Evolutionary conservation across 2,329 filamentous ascomycete species (phyloP).

Genomic region (Alternaria angustiovoidea): DNA sequence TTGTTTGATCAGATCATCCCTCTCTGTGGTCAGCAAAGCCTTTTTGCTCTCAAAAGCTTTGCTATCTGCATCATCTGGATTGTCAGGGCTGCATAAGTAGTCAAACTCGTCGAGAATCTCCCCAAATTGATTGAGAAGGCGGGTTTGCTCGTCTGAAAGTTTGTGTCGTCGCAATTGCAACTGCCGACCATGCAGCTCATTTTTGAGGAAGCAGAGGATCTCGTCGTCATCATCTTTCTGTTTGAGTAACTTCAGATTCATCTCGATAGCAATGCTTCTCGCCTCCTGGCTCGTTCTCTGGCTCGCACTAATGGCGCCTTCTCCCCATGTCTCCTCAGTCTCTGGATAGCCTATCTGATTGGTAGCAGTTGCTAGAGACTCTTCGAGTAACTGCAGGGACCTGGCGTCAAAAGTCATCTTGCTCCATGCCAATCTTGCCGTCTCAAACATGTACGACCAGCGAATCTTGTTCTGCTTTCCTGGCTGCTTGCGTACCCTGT

Average conservation of each 20-base stretch:
- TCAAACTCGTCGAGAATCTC: background rate
- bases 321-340: background rate
- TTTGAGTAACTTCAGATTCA: constrained; percentile 5
- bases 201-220: constrained; percentile 1
- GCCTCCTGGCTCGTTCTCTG: background rate
- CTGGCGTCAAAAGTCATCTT: constrained; percentile 19
- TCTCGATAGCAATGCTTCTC: constrained; percentile 5
- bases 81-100: background rate
- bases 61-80: background rate
- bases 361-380: background rate
- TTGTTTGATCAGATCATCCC: background rate
- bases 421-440: constrained; percentile 26
- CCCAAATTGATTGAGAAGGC: background rate
- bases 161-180: background rate
- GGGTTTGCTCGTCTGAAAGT: constrained; percentile 1
- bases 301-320: background rate
- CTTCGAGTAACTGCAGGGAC: constrained; percentile 7
- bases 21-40: background rate
- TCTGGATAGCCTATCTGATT: background rate
- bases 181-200: background rate
- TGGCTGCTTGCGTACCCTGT: background rate
- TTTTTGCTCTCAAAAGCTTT: background rate
- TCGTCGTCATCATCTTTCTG: background rate
- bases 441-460: constrained; percentile 33
- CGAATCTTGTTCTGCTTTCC: background rate